Conservation (phyloP, 306 rosid species). For the Lotus japonicus region DNA sequence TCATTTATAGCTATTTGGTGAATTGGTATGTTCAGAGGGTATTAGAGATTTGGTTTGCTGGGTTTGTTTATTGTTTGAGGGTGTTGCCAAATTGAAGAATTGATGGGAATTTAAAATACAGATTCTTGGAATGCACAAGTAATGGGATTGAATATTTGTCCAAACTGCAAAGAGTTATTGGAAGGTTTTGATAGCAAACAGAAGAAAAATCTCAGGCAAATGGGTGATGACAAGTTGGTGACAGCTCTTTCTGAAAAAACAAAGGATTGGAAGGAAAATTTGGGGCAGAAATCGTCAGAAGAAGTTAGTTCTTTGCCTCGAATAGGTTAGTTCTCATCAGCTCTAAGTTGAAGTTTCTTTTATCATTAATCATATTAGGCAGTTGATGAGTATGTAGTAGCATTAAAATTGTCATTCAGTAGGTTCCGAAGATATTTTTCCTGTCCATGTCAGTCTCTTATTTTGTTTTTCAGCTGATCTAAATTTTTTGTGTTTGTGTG, state of each 20-base stretch:
- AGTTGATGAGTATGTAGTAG: not conserved
- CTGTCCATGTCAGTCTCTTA: not conserved
- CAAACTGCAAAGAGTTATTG: conserved; percentile 14
- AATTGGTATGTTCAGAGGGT: not conserved
- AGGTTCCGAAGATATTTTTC: not conserved
- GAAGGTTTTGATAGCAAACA: conserved; percentile 20
- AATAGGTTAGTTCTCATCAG: conserved; percentile 36
- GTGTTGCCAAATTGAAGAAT: not conserved
- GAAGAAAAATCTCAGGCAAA: conserved; percentile 15
- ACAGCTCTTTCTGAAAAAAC: not conserved
- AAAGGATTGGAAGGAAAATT: conserved; percentile 9
- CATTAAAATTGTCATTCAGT: not conserved
- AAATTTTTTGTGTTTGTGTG: not conserved
- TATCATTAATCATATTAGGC: not conserved
- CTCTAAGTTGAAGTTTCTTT: not conserved
- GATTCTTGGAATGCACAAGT: conserved; percentile 33
- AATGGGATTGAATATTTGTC: conserved; percentile 33
- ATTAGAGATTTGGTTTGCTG: not conserved
- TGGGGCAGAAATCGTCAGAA: conserved; percentile 25
- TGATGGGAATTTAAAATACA: not conserved
- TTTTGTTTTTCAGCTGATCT: not conserved
- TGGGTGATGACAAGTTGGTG: conserved; percentile 7
- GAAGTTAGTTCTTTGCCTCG: conserved; percentile 23
- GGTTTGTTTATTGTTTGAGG: not conserved
- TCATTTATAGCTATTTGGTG: not conserved